Conservation (phyloP, 768 basidiomycete genomes). For the Pleurotus tuoliensis region DNA sequence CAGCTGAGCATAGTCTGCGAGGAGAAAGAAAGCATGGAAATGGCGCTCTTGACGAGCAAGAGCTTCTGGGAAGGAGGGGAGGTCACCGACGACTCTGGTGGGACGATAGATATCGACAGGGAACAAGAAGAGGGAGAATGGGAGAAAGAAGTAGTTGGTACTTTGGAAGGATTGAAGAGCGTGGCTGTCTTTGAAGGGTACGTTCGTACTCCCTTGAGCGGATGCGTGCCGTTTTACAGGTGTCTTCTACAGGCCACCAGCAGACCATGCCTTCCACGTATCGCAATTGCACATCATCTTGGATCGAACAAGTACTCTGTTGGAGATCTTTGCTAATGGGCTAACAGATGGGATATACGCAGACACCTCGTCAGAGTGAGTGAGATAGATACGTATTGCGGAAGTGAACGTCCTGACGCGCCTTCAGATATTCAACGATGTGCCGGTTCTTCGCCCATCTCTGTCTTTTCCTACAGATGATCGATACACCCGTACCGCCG, state of each 20-base stretch:
- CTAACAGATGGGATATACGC: slow-evolving; percentile 49
- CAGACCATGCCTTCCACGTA: slow-evolving; percentile 76
- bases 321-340: slow-evolving; percentile 65
- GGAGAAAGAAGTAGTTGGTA: slow-evolving; percentile 57
- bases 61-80: slow-evolving; percentile 79
- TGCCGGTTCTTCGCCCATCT: slow-evolving; percentile 93
- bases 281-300: slow-evolving; percentile 80
- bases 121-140: slow-evolving; percentile 46
- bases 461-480: slow-evolving; percentile 82
- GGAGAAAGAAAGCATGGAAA: slow-evolving; percentile 68
- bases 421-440: slow-evolving; percentile 59
- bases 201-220: slow-evolving; percentile 14
- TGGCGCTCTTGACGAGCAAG: slow-evolving; percentile 56
- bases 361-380: slow-evolving; percentile 53
- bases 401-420: background rate
- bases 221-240: background rate
- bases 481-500: slow-evolving; percentile 70
- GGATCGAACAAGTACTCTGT: slow-evolving; percentile 58
- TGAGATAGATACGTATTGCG: slow-evolving; percentile 1
- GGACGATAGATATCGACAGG: background rate
- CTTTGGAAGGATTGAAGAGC: slow-evolving; percentile 54
- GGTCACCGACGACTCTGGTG: slow-evolving; percentile 29
- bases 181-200: slow-evolving; percentile 66
- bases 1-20: slow-evolving; percentile 79
- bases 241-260: slow-evolving; percentile 39